Base-by-base conservation (phyloP, 495 filamentous ascomycete genomes). In the Chaetomium tenue region DNA sequence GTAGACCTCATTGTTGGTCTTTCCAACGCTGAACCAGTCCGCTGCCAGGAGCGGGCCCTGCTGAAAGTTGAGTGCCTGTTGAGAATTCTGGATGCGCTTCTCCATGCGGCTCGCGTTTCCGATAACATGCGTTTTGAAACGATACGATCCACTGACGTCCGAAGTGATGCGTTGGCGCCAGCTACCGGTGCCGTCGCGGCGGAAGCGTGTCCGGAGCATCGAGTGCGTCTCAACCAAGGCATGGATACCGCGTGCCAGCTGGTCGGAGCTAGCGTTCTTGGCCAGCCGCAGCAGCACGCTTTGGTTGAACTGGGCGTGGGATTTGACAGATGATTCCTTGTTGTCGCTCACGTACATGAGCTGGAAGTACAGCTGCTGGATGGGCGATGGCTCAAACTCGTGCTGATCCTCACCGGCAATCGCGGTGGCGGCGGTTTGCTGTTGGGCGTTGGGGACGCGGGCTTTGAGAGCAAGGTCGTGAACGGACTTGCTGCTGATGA, bases 131-230 rank as follows among this genome's bases (percentile, higher is more conserved):
- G 68, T 70, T 52, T 67, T 68, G 67, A 68, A 71, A 0, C 64
- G 67, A 18, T 68, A 74, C 0, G 68, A 74, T 1, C 60, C 60
- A 15, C 30, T 46, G 25, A 64, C 54, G 28, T 72, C 67, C 0
- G 47, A 20, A 3, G 68, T 69, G 57, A 75, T 65, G 7, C 59
- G 83, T 56, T 75, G 72, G 4, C 66, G 66, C 73, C 73, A 73
- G 25, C 44, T 55, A n/a, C 20, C 62, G 0, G 61, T 63, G 28
- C 64, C 67, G 25, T 68, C 54, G 12, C 72, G 66, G 4, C 70
- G 68, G 67, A 87, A 87, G 3, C 86, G 79, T 16, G 83, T 82
- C 3, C 86, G 79, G 13, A 89, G 79, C 86, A 89, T 89, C 0
- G 86, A 83, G 65, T 89, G 87, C 0, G 79, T 78, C 4, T 70